These are phyloP conservation scores for Polytrichum commune DNA, from an alignment of 225 moss, liverwort and hornwort species.

Conservation along the genomic window DNA sequence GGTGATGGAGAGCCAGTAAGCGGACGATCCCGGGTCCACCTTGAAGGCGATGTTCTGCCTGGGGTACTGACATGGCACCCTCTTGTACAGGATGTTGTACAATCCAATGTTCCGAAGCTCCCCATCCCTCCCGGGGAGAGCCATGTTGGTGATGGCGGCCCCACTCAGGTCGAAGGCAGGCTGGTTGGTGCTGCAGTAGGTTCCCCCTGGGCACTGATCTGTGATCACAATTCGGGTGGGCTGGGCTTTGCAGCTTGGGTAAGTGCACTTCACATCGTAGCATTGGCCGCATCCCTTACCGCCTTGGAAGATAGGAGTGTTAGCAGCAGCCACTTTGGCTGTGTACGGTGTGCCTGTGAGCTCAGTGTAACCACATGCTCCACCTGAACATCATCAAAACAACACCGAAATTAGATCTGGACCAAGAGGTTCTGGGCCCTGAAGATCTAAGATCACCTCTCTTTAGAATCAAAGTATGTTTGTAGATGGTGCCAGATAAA, in stretches of 20 bases:
- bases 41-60: conserved; percentile 35
- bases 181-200: conserved; percentile 28
- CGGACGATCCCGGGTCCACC: conserved; percentile 31
- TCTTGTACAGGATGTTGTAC: conserved; percentile 33
- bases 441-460: no score
- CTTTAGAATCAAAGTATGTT: no score
- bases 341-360: conserved; percentile 4
- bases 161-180: conserved; percentile 42
- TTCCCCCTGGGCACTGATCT: conserved; percentile 36
- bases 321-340: conserved; percentile 6
- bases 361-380: conserved; percentile 11
- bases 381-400: background rate
- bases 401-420: background rate
- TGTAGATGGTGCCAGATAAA: no score
- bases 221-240: conserved; percentile 33
- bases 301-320: conserved; percentile 1
- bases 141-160: conserved; percentile 34
- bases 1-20: conserved; percentile 27
- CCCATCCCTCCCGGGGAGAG: conserved; percentile 16
- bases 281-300: conserved; percentile 5
- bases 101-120: conserved; percentile 26
- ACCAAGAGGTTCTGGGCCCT: no score
- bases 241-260: conserved; percentile 13
- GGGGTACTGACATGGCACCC: conserved; percentile 35
- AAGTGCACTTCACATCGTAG: conserved; percentile 12